phyloP scores from a whole-genome alignment of 495 filamentous ascomycete species.

The Penicillium coprophilum region DNA sequence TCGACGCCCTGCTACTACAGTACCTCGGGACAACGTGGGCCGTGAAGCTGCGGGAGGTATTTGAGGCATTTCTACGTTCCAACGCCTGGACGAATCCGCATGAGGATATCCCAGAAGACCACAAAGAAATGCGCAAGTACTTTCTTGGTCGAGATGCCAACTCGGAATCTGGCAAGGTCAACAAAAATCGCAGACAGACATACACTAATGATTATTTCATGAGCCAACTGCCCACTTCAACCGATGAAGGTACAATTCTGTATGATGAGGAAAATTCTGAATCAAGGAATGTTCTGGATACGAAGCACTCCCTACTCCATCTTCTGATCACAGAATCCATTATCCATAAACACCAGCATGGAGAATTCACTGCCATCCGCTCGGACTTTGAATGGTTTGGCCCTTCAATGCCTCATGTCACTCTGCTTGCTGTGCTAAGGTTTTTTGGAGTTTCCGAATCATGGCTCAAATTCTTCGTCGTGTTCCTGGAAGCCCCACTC shows the following conservation, averaged over 20 bases:
- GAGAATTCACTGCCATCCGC: conserved; percentile 58
- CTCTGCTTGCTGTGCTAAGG: conserved; percentile 52
- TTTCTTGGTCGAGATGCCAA: conserved; percentile 36
- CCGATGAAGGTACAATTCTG: conserved; percentile 18
- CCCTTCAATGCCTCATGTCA: conserved; percentile 60
- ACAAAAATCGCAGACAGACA: conserved; percentile 34
- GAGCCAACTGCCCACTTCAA: conserved; percentile 44
- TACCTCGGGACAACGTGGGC: conserved; percentile 64
- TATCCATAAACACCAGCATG: conserved; percentile 55
- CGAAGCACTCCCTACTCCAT: conserved; percentile 61
- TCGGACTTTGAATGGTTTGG: conserved; percentile 64
- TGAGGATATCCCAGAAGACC: conserved; percentile 41
- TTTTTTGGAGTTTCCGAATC: conserved; percentile 61
- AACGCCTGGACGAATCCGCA: conserved; percentile 41
- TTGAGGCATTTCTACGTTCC: conserved; percentile 29
- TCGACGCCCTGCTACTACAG: conserved; percentile 64
- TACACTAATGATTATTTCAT: conserved; percentile 56
- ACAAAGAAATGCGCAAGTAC: conserved; percentile 49
- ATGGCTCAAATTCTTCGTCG: conserved; percentile 63
- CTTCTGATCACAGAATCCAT: conserved; percentile 62
- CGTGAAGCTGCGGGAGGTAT: conserved; percentile 51
- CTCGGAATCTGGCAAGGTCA: conserved; percentile 24
- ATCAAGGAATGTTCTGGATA: conserved; percentile 47
- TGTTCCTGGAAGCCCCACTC: conserved; percentile 59
- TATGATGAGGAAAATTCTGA: conserved; percentile 33